Evolutionary conservation across 106 monocot genomes (phyloP).

Genomic region (Dendrobium officinale): DNA sequence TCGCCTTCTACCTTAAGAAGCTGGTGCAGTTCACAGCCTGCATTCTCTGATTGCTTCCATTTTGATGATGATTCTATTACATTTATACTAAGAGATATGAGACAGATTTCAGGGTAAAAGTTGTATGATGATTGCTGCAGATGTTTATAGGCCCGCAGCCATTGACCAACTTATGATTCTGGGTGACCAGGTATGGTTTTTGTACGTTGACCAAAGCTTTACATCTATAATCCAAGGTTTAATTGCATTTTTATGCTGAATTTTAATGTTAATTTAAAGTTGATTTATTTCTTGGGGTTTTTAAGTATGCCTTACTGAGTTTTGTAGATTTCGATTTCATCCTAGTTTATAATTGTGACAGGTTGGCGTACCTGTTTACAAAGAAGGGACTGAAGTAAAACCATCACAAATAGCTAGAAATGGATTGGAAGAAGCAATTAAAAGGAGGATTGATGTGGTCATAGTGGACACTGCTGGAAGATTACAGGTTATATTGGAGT

Average conservation of each 20-base stretch:
- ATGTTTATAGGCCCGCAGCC: slow-evolving; percentile 96
- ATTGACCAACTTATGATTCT: slow-evolving; percentile 85
- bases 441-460: slow-evolving; percentile 66
- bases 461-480: slow-evolving; percentile 97
- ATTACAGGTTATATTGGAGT: slow-evolving; percentile 50
- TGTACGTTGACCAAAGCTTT: not conserved
- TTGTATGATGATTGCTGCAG: slow-evolving; percentile 92
- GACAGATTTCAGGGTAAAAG: slow-evolving; percentile 83
- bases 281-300: not conserved
- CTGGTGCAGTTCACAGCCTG: slow-evolving; percentile 39
- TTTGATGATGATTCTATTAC: not conserved
- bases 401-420: slow-evolving; percentile 77
- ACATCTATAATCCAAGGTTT: not conserved
- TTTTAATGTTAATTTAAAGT: not conserved
- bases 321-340: not conserved
- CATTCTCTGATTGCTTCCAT: not conserved
- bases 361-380: slow-evolving; percentile 81
- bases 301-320: too few relatives aligned
- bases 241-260: not conserved
- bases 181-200: slow-evolving; percentile 62
- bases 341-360: slow-evolving; percentile 15
- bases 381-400: slow-evolving; percentile 65
- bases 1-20: slow-evolving; percentile 90
- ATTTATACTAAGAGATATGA: slow-evolving; percentile 25
- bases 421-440: slow-evolving; percentile 88